Evolutionary conservation across 139 green algal genomes (phyloP).

Genomic region (Edaphochlamys debaryana): DNA sequence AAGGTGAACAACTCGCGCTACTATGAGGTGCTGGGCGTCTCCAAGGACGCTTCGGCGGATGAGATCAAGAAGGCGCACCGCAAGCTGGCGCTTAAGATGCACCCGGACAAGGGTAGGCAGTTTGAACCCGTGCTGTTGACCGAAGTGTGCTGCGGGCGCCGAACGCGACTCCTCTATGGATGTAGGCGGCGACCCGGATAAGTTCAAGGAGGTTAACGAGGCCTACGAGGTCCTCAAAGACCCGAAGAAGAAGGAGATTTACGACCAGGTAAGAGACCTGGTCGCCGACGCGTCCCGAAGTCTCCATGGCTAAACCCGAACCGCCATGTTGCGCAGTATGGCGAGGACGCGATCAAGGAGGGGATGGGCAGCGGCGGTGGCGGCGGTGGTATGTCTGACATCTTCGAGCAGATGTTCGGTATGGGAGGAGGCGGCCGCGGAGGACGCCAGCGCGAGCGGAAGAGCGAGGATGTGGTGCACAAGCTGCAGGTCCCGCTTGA

Average conservation of each 20-base stretch:
- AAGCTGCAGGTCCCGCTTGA: slow-evolving; percentile 91
- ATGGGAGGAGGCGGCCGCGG: slow-evolving; percentile 74
- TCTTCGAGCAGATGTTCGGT: slow-evolving; percentile 93
- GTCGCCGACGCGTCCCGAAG: too few relatives aligned
- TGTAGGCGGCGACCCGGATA: slow-evolving; percentile 90
- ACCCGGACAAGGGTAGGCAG: slow-evolving; percentile 88
- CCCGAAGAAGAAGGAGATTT: slow-evolving; percentile 95
- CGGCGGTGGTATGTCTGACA: slow-evolving; percentile 85
- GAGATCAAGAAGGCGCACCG: slow-evolving; percentile 92
- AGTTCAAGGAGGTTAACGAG: slow-evolving; percentile 99
- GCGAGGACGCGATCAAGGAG: slow-evolving; percentile 99
- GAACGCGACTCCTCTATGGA: too few relatives aligned
- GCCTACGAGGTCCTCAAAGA: slow-evolving; percentile 97
- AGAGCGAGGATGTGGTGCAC: slow-evolving; percentile 96
- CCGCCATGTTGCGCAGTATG: slow-evolving; percentile 79
- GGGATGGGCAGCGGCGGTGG: slow-evolving; percentile 82
- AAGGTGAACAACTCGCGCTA: slow-evolving; percentile 72
- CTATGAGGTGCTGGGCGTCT: slow-evolving; percentile 94
- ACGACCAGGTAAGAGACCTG: slow-evolving; percentile 81
- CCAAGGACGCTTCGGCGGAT: slow-evolving; percentile 70
- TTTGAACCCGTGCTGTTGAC: too few relatives aligned
- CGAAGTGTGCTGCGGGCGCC: too few relatives aligned
- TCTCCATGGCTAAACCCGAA: not conserved
- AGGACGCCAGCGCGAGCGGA: slow-evolving; percentile 69
- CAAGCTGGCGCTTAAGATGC: slow-evolving; percentile 87